These are phyloP conservation scores for Mycosphaerella arachidis DNA, from an alignment of 2,329 filamentous ascomycete genomes.

Conservation along the genomic window DNA sequence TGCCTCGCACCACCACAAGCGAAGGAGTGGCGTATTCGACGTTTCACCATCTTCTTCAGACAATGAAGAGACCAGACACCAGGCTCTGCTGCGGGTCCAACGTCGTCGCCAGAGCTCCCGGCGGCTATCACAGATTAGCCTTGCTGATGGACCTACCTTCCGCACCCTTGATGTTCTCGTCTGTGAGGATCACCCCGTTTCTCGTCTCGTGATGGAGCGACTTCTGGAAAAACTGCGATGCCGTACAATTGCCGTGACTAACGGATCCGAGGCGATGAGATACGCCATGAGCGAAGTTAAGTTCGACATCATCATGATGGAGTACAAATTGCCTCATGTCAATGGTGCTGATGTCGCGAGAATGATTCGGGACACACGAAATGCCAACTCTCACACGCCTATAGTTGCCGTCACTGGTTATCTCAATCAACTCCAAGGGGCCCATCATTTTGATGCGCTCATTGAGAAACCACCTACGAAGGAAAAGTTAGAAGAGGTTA, in stretches of 20 bases:
- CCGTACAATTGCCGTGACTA: constrained; percentile 84
- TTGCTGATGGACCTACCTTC: constrained; percentile 80
- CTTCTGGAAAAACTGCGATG: constrained; percentile 91
- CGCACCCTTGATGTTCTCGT: constrained; percentile 90
- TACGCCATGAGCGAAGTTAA: constrained; percentile 97
- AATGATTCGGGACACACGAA: constrained; percentile 96
- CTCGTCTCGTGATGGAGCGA: constrained; percentile 97
- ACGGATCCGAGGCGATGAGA: constrained; percentile 84
- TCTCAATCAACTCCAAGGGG: constrained; percentile 91
- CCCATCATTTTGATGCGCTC: constrained; percentile 90
- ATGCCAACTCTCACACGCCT: constrained; percentile 87
- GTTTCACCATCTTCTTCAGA: constrained; percentile 97
- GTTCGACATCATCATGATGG: constrained; percentile 97
- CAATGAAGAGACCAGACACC: constrained; percentile 90
- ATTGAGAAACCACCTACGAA: constrained; percentile 96
- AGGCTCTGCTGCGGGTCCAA: constrained; percentile 85
- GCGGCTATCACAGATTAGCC: constrained; percentile 82
- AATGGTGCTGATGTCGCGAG: constrained; percentile 92
- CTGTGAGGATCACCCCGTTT: constrained; percentile 96
- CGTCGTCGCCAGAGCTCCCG: constrained; percentile 92
- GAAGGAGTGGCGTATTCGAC: constrained; percentile 90
- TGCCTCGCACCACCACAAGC: constrained; percentile 68
- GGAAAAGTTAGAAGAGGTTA: constrained; percentile 81
- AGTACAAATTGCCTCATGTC: constrained; percentile 91
- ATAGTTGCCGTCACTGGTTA: constrained; percentile 97